Conservation (phyloP, 768 basidiomycete species). For the Ephemerocybe angulata region DNA sequence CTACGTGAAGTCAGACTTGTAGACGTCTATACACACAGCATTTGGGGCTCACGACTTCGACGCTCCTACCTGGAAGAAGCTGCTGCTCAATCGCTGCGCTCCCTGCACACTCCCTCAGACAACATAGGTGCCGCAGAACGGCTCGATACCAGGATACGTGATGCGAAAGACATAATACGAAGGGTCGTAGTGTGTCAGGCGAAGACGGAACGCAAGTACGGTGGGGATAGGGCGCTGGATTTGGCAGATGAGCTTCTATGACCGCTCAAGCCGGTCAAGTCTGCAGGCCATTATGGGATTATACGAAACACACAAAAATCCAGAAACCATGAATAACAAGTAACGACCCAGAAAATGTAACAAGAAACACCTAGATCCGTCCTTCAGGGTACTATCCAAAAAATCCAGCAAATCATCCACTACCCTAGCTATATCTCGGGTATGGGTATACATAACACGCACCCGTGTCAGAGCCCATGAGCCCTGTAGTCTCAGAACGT, state of each 20-base stretch:
- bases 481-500: slow-evolving; percentile 13
- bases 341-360: too few species aligned
- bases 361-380: too few species aligned
- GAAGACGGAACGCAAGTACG: slow-evolving; percentile 49
- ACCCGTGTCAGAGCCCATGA: too few species aligned
- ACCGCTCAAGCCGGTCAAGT: too few species aligned
- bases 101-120: neutral
- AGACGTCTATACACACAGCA: slow-evolving; percentile 54
- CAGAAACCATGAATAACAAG: too few species aligned
- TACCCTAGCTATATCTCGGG: too few species aligned
- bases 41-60: slow-evolving; percentile 55
- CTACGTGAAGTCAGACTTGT: slow-evolving; percentile 40
- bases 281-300: too few species aligned
- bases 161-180: slow-evolving; percentile 31
- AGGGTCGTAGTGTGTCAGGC: slow-evolving; percentile 47
- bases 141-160: slow-evolving; percentile 7
- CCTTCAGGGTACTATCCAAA: too few species aligned
- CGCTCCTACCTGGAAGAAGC: slow-evolving; percentile 45
- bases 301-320: too few species aligned
- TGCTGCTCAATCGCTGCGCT: slow-evolving; percentile 13
- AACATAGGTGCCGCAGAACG: neutral
- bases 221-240: slow-evolving; percentile 39
- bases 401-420: too few species aligned
- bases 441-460: neutral
- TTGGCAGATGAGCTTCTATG: slow-evolving; percentile 13